phyloP scores from a whole-genome alignment of 2,329 filamentous ascomycete species.

The Ceratocystis destructans region DNA sequence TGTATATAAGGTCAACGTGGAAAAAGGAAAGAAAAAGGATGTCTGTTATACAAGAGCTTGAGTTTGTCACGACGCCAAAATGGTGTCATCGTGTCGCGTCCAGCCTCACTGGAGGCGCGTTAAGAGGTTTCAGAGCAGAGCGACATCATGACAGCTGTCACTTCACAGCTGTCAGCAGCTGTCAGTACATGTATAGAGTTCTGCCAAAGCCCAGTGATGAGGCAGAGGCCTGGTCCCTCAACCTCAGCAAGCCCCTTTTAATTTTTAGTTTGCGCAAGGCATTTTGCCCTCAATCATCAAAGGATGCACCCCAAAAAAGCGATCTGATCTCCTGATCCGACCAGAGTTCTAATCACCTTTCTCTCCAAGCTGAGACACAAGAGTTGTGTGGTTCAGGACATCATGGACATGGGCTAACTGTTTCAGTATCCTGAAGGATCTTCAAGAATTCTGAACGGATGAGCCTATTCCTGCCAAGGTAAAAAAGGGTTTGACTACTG shows the following conservation, averaged over 20 bases:
- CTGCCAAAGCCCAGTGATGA: neutral
- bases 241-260: neutral
- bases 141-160: neutral
- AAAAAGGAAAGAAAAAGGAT: neutral
- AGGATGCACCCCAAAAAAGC: neutral
- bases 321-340: neutral
- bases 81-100: neutral
- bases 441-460: neutral
- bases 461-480: neutral
- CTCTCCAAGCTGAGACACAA: neutral
- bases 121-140: neutral
- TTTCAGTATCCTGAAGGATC: constrained; percentile 1
- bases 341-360: neutral
- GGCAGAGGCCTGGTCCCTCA: neutral
- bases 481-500: too few species aligned
- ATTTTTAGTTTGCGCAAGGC: neutral
- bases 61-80: neutral
- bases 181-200: neutral
- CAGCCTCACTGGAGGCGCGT: neutral
- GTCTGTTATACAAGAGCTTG: neutral
- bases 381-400: neutral
- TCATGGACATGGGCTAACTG: neutral
- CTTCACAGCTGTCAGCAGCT: neutral
- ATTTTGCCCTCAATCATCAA: neutral
- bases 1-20: neutral